A percentile compares a stretch with the other conserved stretches of the same genome.
These are phyloP conservation scores for Moniliella sp. DNA, from an alignment of 1,284 basidiomycete genomes.

Conservation along the genomic window DNA sequence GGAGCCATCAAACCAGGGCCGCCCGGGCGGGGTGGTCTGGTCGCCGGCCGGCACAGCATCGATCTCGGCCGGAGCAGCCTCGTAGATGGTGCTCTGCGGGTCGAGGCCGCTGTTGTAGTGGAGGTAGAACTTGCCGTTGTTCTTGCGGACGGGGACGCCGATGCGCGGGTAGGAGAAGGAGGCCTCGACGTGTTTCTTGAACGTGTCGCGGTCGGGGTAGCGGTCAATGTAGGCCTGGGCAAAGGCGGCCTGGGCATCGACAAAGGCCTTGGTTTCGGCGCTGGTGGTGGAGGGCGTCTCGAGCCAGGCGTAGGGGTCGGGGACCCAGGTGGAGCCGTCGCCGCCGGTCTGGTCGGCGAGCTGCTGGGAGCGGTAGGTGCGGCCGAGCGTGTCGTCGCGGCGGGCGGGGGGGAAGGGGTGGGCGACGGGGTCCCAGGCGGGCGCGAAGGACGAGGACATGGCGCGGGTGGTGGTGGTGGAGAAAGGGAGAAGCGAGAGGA, in stretches of 20 bases:
- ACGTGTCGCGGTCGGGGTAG: conserved; percentile 14
- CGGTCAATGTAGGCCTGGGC: conserved; percentile 10
- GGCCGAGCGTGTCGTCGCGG: conserved; percentile 15
- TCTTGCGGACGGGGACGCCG: conserved; percentile 19
- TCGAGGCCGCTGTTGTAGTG: conserved; percentile 26
- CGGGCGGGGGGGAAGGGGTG: conserved; percentile 22
- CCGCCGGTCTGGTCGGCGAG: no score
- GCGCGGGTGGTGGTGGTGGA: no score
- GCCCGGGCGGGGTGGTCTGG: conserved; percentile 13
- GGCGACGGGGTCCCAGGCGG: conserved; percentile 14
- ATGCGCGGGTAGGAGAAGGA: conserved; percentile 26
- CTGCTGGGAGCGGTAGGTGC: conserved; percentile 15
- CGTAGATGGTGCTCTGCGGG: conserved; percentile 22
- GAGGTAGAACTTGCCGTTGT: conserved; percentile 26
- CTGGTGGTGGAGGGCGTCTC: conserved; percentile 24
- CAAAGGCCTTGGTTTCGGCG: conserved; percentile 24
- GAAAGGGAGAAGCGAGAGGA: no score
- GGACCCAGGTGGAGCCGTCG: conserved; percentile 10
- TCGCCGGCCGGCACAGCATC: conserved; percentile 5
- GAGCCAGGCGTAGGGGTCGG: conserved; percentile 29
- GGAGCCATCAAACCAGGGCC: conserved; percentile 26
- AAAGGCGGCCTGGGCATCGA: conserved; percentile 21
- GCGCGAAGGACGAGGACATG: no score
- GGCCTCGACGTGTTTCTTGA: conserved; percentile 14
- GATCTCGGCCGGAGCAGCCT: conserved; percentile 13